These are phyloP conservation scores for Calonectria pseudoturangicola DNA, from an alignment of 2,329 filamentous ascomycete genomes.

Conservation along the genomic window DNA sequence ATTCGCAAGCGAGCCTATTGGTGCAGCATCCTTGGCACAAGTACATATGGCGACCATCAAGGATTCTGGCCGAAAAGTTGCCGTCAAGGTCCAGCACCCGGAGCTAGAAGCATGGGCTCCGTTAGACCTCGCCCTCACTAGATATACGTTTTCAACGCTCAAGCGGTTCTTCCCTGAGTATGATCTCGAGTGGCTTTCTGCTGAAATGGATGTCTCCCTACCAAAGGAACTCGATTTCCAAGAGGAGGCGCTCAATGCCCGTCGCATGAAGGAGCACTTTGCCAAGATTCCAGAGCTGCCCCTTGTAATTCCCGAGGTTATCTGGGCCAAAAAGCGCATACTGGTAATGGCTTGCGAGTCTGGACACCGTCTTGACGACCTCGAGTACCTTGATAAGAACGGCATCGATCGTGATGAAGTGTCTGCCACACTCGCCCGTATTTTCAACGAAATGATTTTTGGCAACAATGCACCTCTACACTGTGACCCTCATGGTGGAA, in stretches of 20 bases:
- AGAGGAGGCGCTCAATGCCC: slow-evolving; percentile 89
- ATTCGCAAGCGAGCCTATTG: slow-evolving; percentile 87
- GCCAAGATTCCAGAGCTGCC: slow-evolving; percentile 83
- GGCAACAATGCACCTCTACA: slow-evolving; percentile 91
- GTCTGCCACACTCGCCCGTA: slow-evolving; percentile 89
- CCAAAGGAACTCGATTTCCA: slow-evolving; percentile 94
- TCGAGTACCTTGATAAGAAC: slow-evolving; percentile 88
- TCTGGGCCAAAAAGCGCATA: slow-evolving; percentile 92
- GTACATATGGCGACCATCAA: slow-evolving; percentile 92
- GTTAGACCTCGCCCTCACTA: slow-evolving; percentile 89
- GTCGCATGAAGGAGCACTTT: slow-evolving; percentile 87
- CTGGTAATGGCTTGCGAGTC: slow-evolving; percentile 96
- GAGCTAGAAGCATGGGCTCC: slow-evolving; percentile 91
- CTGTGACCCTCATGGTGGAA: slow-evolving; percentile 97
- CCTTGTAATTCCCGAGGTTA: slow-evolving; percentile 89
- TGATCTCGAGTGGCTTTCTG: slow-evolving; percentile 95
- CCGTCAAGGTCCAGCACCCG: slow-evolving; percentile 98
- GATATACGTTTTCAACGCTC: slow-evolving; percentile 91
- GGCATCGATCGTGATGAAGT: slow-evolving; percentile 96
- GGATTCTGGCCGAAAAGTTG: slow-evolving; percentile 88
- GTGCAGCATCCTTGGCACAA: slow-evolving; percentile 94
- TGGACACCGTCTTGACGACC: slow-evolving; percentile 90
- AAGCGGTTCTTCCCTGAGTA: slow-evolving; percentile 98
- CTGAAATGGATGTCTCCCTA: slow-evolving; percentile 93
- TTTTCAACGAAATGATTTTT: slow-evolving; percentile 99